Percentiles rank a stretch among this genome's conserved stretches.
Evolutionary conservation across 208 protist species (phyloP).

Genomic region (Naegleria fowleri): DNA sequence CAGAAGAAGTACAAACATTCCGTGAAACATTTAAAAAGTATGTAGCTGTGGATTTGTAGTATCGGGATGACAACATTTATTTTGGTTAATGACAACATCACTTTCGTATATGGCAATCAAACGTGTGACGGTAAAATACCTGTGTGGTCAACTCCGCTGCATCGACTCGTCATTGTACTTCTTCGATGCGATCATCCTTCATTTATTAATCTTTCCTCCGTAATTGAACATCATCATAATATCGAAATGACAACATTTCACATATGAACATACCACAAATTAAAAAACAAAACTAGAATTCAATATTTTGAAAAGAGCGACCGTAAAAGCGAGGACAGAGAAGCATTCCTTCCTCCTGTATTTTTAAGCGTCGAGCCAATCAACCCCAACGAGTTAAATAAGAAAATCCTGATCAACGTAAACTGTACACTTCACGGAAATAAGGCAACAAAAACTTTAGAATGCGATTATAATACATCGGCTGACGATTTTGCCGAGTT

Average conservation of each 20-base stretch:
- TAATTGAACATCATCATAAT: too few species aligned
- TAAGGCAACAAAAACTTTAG: neutral
- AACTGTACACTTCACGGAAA: neutral
- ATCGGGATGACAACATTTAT: too few species aligned
- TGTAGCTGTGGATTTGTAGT: neutral
- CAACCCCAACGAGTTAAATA: neutral
- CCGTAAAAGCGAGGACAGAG: neutral
- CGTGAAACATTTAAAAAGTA: neutral
- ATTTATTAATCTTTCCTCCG: too few species aligned
- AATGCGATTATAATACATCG: neutral
- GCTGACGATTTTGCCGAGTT: neutral
- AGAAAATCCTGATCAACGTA: neutral
- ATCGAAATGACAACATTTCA: too few species aligned
- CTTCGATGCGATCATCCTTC: too few species aligned
- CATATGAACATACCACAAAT: neutral
- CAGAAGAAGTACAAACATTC: neutral
- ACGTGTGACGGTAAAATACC: too few species aligned
- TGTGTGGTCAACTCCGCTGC: too few species aligned
- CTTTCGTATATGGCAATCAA: too few species aligned
- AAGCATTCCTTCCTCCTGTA: neutral
- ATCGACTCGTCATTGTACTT: too few species aligned
- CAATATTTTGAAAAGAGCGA: neutral
- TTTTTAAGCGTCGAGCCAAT: neutral
- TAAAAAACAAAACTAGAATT: neutral
- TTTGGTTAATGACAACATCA: too few species aligned